Evolutionary conservation across 345 rosid genomes (phyloP).

Genomic region (Heritiera littoralis): DNA sequence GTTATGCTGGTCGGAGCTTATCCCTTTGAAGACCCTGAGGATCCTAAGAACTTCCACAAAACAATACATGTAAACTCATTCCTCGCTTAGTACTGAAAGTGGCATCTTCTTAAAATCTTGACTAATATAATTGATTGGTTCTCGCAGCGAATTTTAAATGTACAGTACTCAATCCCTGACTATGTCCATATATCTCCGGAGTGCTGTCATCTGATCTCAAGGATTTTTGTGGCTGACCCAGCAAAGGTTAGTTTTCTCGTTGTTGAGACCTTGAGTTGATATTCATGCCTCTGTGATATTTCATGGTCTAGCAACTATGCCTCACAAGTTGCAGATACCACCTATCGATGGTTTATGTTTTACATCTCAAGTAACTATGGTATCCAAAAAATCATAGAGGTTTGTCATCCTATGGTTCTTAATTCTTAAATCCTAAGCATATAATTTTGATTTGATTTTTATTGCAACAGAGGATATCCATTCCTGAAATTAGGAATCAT

Average conservation of each 20-base stretch:
- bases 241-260: constrained; percentile 51
- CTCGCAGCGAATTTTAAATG: constrained; percentile 86
- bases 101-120: not conserved
- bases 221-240: constrained; percentile 95
- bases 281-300: not conserved
- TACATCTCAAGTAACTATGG: not conserved
- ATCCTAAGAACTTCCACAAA: constrained; percentile 85
- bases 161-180: constrained; percentile 93
- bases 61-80: constrained; percentile 68
- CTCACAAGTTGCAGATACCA: not conserved
- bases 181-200: constrained; percentile 89
- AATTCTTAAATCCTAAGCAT: not conserved
- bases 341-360: not conserved
- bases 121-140: constrained; percentile 15
- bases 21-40: constrained; percentile 97
- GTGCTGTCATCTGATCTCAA: constrained; percentile 85
- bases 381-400: not conserved
- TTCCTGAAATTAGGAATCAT: constrained; percentile 82
- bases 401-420: not conserved
- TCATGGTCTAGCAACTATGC: not conserved
- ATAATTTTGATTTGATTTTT: constrained; percentile 15
- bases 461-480: constrained; percentile 72
- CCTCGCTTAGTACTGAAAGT: constrained; percentile 1
- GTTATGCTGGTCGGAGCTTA: constrained; percentile 99
- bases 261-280: constrained; percentile 9